Evolutionary conservation across 2,329 filamentous ascomycete genomes (phyloP), one percentile per base, ranked within the genome.

Genomic region (Cryphonectria radicalis): DNA sequence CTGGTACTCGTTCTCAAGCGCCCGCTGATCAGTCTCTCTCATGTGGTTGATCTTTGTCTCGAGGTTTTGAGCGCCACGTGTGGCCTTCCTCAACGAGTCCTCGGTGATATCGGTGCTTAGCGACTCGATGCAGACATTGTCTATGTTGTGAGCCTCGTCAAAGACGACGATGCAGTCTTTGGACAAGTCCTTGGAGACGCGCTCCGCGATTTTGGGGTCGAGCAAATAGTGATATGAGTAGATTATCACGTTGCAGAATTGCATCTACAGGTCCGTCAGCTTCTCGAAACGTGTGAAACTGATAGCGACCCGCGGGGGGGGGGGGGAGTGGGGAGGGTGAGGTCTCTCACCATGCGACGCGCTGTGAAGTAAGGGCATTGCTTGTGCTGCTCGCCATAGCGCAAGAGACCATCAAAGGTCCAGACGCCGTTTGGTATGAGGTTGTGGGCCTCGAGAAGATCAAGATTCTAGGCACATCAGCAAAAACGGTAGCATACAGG

Each of bases 141-240:
- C 96, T 76, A 99, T 99, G 78, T 99, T 99, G 84, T 99, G 96
- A 19, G 96, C 96, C 81, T 99, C 96, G 78, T 99, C 96, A 75
- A 99, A 99, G 3, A 99, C 96, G 28, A 99, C 93, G 67, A 99
- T 99, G 80, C 95, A 98, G 80, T 99, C 97, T 77, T 98, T 98
- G 0, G 96, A 98, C 14, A 99, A 89, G 78, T 99, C 96, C 80
- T 92, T 94, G 0, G 96, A 98, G 1, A 98, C 95, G 71, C 95
- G 84, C 79, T 99, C 96, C 17, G 96, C 96, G 77, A 99, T 99
- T 80, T 99, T 99, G 3, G 96, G 96, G 77, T 99, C 97, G 22
- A 99, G 89, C 3, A 99, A 89, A 78, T 99, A 99, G 81, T 99
- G 96, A 79, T 99, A 99, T 0, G 96, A 99, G 83, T 99, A 99